These are phyloP conservation scores for Rhodomyrtus psidioides DNA, from an alignment of 441 rosid genomes.

Conservation along the genomic window DNA sequence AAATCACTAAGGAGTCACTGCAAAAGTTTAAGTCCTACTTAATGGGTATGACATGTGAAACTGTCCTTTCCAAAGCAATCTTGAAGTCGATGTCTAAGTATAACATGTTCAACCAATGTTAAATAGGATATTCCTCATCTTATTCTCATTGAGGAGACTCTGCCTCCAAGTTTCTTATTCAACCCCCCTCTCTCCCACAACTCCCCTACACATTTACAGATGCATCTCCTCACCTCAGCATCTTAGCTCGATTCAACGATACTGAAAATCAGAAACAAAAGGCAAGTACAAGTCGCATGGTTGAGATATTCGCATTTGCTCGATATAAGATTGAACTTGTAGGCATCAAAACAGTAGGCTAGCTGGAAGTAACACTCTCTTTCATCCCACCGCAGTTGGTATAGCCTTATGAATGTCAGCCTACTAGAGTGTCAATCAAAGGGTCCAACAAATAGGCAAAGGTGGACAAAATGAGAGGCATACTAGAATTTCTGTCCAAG, in stretches of 20 bases:
- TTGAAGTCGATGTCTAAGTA: background rate
- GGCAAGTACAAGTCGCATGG: background rate
- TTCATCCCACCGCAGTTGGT: background rate
- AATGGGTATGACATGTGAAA: background rate
- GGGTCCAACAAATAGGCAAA: background rate
- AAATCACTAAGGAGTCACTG: background rate
- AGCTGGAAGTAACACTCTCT: background rate
- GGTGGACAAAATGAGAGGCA: background rate
- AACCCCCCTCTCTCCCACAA: background rate
- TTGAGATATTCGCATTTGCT: background rate
- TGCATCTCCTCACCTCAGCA: background rate
- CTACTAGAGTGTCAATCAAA: background rate
- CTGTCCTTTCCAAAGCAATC: too few relatives aligned
- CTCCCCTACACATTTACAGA: too few relatives aligned
- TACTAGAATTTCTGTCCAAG: background rate
- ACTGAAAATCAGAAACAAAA: background rate
- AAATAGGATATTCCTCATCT: background rate
- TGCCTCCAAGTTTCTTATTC: background rate
- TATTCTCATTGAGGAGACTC: background rate
- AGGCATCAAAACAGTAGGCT: background rate
- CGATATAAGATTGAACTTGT: background rate
- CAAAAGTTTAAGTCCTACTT: background rate
- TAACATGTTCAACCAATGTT: background rate
- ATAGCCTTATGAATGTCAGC: background rate
- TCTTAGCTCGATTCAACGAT: background rate